Base-by-base conservation (phyloP, 306 rosid species). In the Malus asiatica region DNA sequence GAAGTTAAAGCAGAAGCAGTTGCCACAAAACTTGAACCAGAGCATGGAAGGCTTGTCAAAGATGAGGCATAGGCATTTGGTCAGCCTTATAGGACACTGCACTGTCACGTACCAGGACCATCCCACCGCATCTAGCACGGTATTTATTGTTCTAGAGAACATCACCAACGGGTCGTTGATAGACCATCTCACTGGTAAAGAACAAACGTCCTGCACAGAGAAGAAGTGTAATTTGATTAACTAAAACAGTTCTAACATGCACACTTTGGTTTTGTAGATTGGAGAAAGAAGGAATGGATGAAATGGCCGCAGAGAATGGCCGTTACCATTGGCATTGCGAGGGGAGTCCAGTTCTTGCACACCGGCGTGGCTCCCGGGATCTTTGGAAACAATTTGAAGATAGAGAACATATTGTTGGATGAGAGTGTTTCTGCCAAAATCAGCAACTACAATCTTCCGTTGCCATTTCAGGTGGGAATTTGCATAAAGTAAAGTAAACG, bases 281-380 rank as follows among this genome's bases (percentile, higher is more conserved):
- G 85, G 90, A 92, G 86, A 70, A 86, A 77, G 80, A 92, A 77
- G 78, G 97, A 91, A 57, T 69, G 78, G 86, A 82, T 92, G 65
- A 95, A 92, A 83, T 95, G 97, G 98, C 91, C 93, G 38, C 96
- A 92, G 72, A 95, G 98, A 85, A 87, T 95, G 93, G 88, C 86
- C 66, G 88, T 95, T 16, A 68, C 84, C 67, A 86, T 86, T 20
- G 90, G 96, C 25, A 74, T 89, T 55, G 96, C 89, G 13, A 86
- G 89, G 68, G 98, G 96, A 75, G 85, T 92, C 48, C 92, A 90
- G 84, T 91, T 84, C 80, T 76, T 95, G 74, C 98, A 95, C 84
- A 84, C 84, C 0, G 89, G 93, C 40, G 79, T 91, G 60, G 83
- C 76, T 18, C 88, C 90, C 14, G 91, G 91, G 33, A 82, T 92